Conservation (phyloP, 1,284 basidiomycete species). For the Leucoagaricus sp. region DNA sequence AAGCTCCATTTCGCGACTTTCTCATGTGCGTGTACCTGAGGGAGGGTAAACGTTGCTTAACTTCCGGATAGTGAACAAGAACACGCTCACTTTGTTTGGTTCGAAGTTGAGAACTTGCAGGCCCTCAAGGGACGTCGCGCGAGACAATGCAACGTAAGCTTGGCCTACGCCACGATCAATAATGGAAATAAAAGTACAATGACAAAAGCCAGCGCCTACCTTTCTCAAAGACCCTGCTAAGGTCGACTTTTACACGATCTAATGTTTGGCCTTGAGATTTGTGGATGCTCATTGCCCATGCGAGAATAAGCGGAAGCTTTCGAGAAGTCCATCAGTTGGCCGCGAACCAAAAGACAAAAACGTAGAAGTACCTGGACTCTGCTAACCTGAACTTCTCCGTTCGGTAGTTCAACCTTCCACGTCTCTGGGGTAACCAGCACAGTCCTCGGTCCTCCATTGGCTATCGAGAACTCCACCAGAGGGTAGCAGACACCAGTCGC, state of each 20-base stretch:
- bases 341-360: slow-evolving; percentile 10
- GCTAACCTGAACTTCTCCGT: slow-evolving; percentile 78
- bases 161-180: slow-evolving; percentile 55
- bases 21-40: slow-evolving; percentile 70
- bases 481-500: slow-evolving; percentile 48
- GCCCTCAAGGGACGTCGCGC: slow-evolving; percentile 90
- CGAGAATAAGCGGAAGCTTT: slow-evolving; percentile 82
- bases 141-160: slow-evolving; percentile 95
- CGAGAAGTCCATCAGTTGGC: not conserved
- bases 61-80: not conserved
- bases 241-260: slow-evolving; percentile 82
- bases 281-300: slow-evolving; percentile 95
- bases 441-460: slow-evolving; percentile 55
- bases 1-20: slow-evolving; percentile 70
- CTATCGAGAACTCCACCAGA: slow-evolving; percentile 76
- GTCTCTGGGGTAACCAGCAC: slow-evolving; percentile 71
- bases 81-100: slow-evolving; percentile 54
- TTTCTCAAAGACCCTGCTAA: slow-evolving; percentile 86
- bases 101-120: slow-evolving; percentile 91
- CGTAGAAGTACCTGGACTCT: slow-evolving; percentile 61
- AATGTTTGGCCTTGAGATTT: slow-evolving; percentile 93
- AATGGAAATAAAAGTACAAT: not conserved
- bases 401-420: slow-evolving; percentile 87
- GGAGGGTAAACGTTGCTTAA: not conserved
- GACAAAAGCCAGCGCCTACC: slow-evolving; percentile 42